Conservation (phyloP, 768 basidiomycete species). For the Lactarius evosmus region DNA sequence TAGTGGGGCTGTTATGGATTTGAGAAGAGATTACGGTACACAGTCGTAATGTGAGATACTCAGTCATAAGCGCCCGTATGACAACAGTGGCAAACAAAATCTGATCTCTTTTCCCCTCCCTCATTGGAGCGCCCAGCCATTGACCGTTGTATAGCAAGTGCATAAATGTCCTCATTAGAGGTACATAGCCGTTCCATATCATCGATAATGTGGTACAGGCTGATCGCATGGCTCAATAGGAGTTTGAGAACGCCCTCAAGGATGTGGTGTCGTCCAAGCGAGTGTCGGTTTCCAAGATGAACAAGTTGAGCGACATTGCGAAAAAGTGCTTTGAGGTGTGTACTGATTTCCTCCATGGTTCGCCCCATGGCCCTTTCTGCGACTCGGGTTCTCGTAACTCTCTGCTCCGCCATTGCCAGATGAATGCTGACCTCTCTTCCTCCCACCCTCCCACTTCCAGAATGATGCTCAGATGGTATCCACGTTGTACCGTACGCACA, state of each 20-base stretch:
- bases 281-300: constrained; percentile 85
- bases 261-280: constrained; percentile 81
- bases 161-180: constrained; percentile 30
- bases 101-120: background rate
- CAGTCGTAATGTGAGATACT: background rate
- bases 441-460: constrained; percentile 41
- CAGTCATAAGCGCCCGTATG: constrained; percentile 13
- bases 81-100: constrained; percentile 21
- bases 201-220: background rate
- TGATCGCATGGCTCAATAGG: constrained; percentile 42
- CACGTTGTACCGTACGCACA: constrained; percentile 85
- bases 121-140: background rate
- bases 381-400: background rate
- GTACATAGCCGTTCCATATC: constrained; percentile 11
- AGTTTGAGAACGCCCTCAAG: constrained; percentile 77
- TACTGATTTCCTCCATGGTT: background rate
- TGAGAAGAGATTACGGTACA: background rate
- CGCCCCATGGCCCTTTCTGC: constrained; percentile 11
- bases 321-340: constrained; percentile 76
- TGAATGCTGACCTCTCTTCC: background rate
- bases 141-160: constrained; percentile 5
- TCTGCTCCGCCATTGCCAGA: constrained; percentile 2
- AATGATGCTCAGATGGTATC: constrained; percentile 86
- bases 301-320: constrained; percentile 68
- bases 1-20: background rate